These are phyloP conservation scores for Nyctanthes arbortristis DNA, from an alignment of 257 asterid genomes.

Conservation along the genomic window DNA sequence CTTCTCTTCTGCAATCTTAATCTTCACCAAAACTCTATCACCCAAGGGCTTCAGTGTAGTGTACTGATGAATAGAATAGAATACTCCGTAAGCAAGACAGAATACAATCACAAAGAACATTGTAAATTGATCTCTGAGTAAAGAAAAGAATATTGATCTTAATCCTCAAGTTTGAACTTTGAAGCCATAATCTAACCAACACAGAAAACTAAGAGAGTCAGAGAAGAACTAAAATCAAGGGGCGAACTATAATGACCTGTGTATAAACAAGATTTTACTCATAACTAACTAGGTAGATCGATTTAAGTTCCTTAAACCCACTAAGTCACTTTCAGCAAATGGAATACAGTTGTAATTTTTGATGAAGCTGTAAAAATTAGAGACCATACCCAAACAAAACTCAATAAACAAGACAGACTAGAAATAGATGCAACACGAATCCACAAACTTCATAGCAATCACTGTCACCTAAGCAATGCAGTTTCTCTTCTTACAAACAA, in stretches of 20 bases:
- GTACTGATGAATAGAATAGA: conserved; percentile 48
- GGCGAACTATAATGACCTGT: neutral
- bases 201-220: neutral
- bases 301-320: neutral
- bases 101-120: neutral
- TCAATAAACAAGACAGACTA: neutral
- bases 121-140: neutral
- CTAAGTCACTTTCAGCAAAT: neutral
- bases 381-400: neutral
- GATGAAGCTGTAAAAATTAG: neutral
- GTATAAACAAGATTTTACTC: no score
- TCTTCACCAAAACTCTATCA: conserved; percentile 86
- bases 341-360: neutral
- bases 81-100: neutral
- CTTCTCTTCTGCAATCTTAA: conserved; percentile 80
- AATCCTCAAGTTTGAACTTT: neutral
- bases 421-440: no score
- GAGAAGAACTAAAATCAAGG: no score
- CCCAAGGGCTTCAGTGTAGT: conserved; percentile 96
- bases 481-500: neutral
- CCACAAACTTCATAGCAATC: neutral
- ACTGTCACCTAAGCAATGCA: neutral
- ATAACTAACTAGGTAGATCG: neutral
- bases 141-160: neutral
- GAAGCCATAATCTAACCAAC: neutral